A percentile compares a stretch with the other conserved stretches of the same genome.
Evolutionary conservation across 139 green algal species (phyloP).

Genomic region (Auxenochlorella pyrenoidosa): DNA sequence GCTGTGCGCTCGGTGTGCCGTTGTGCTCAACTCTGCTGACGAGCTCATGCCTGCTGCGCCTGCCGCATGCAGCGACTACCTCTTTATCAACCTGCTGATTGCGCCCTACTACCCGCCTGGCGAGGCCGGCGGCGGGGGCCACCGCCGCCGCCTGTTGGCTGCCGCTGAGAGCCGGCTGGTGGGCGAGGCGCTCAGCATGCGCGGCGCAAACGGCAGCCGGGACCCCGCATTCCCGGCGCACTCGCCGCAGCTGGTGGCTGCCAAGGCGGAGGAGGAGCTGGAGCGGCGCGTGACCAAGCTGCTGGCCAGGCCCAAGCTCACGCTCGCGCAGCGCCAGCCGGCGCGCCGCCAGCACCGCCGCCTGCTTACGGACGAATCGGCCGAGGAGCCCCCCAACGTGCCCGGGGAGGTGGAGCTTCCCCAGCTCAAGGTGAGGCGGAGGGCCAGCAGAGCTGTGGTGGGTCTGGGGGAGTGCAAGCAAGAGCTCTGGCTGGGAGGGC

Average conservation of each 20-base stretch:
- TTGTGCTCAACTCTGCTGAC: too few species aligned
- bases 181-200: neutral
- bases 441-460: neutral
- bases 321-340: neutral
- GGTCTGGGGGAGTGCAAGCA: neutral
- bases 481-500: too few species aligned
- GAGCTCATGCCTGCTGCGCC: neutral
- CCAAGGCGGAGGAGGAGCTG: neutral
- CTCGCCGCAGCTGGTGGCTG: neutral
- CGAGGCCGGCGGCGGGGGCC: neutral
- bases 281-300: neutral
- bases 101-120: neutral
- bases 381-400: neutral
- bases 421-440: neutral
- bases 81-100: neutral
- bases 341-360: neutral
- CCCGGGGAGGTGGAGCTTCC: neutral
- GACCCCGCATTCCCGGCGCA: neutral
- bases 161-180: neutral
- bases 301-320: neutral
- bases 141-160: constrained; percentile 1
- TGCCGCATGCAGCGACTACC: neutral
- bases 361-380: neutral
- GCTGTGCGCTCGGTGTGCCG: too few species aligned
- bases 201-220: neutral